Evolutionary conservation across 345 rosid species (phyloP), one percentile per base, ranked within the genome.

Genomic region (Murraya koenigii): DNA sequence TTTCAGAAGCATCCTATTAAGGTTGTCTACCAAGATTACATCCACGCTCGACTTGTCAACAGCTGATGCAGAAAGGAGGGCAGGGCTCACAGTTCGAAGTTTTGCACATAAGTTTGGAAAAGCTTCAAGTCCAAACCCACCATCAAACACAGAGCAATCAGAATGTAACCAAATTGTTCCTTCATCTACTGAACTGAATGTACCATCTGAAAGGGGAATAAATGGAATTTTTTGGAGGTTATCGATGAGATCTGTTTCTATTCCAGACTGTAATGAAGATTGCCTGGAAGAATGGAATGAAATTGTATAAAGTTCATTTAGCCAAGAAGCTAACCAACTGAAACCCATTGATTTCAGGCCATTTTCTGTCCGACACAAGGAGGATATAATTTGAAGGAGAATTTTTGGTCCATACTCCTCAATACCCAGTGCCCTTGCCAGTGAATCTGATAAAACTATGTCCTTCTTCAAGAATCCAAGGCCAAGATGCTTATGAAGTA

Each of bases 81-180:
- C 83, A 82, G 86, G 93, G 77, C 85, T 88, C 66, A 93, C 88
- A 73, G 74, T 90, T 80, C 92, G 88, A 71, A 95, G 96, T 85
- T 86, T 87, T 63, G 89, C 87, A 84, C 88, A 88, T 81, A 95
- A 86, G 52, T 82, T 83, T 9, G 99, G 98, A 82, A 95, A 95
- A 69, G 87, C 86, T 77, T 88, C 89, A 73, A 87, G 81, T 33
- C 84, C 89, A 77, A 75, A 84, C 60, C 86, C 89, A 77, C 87
- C 86, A 78, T 88, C 86, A 76, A 74, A 79, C 64, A 82, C 89
- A 65, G 82, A 47, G 49, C 74, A 77, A 80, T 93, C 94, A 84
- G 87, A 88, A 78, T 88, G 94, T 78, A 95, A 83, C 99, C 99
- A 95, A 79, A 93, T 87, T 41, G 93, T 82, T 58, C 92, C 97